Evolutionary conservation across 129 eudicot genomes (phyloP), one percentile per base, ranked within the genome.

Genomic region (Oenanthe sinensis): DNA sequence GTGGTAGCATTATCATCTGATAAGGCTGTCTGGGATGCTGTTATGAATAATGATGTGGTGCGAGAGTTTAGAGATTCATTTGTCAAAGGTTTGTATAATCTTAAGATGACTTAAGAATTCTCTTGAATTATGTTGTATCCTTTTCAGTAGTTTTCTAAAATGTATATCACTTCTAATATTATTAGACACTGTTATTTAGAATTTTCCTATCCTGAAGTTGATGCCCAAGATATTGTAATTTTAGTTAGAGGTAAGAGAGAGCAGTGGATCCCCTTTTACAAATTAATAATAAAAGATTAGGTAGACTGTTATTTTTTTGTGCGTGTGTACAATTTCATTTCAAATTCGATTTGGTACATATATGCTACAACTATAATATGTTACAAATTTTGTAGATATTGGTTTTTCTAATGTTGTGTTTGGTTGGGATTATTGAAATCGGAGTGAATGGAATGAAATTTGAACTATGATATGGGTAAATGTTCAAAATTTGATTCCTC

Each of bases 1-100:
- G 98, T 93, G 19, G 44, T 85, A 28, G 86, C 98, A 14, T 81
- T 93, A 82, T 93, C 98, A 78, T 89, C 95, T 24, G 98, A 93
- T 80, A 85, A 81, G 78, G 94, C 95, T 37, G 89, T 93, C 74
- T 93, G 98, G 98, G 86, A 91, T 50, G 98, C 98, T 74, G 95
- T 93, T 30, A 71, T 91, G 91, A 89, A 91, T 88, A 93, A 93
- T 78, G 97, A 93, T 80, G 93, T 80, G 73, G 98, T 93, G n/a
- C 90, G 84, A 42, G 92, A 93, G 83, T 82, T 93, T 55, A 84
- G 95, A 46, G 88, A 86, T 42, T 86, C 92, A 8, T 70, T 87
- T 48, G 43, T 6, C n/a, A 78, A 82, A 84, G 98, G 98, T 92
- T 80, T 49, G 88, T 84, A 2, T 42, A 65, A 24, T 65, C 15